Conservation (phyloP, 345 rosid species). For the Xanthoceras sorbifolium region DNA sequence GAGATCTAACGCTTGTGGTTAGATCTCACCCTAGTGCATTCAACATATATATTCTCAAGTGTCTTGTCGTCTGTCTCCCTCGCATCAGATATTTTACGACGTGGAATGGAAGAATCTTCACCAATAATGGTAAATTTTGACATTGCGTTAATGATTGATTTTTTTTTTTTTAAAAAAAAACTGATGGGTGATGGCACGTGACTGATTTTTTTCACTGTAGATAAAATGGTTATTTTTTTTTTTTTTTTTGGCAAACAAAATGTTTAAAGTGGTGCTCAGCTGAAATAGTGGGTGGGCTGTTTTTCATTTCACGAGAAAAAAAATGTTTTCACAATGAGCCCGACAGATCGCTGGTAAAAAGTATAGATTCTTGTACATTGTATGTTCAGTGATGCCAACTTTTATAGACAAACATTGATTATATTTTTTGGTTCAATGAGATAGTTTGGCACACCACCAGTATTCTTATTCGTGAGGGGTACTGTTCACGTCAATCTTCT, state of each 20-base stretch:
- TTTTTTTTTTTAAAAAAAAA: no score
- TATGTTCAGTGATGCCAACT: neutral
- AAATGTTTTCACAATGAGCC: neutral
- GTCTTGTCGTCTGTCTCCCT: slow-evolving; percentile 31
- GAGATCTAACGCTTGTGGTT: neutral
- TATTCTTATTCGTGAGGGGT: neutral
- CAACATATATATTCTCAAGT: neutral
- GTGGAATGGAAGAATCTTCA: neutral
- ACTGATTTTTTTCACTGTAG: neutral
- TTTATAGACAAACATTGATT: no score
- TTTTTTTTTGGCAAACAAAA: no score
- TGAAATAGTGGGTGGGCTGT: neutral
- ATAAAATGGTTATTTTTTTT: no score
- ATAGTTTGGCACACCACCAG: neutral
- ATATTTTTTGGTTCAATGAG: neutral
- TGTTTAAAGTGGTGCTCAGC: neutral
- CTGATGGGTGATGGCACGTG: neutral
- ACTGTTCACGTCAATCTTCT: neutral
- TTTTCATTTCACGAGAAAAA: neutral
- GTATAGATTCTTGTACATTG: neutral
- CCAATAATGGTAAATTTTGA: neutral
- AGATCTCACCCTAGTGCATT: neutral
- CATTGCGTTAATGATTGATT: neutral
- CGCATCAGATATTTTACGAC: neutral
- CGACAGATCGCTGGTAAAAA: neutral